These are phyloP conservation scores for Dothidotthia symphoricarpi DNA, from an alignment of 2,329 filamentous ascomycete species.

Conservation along the genomic window DNA sequence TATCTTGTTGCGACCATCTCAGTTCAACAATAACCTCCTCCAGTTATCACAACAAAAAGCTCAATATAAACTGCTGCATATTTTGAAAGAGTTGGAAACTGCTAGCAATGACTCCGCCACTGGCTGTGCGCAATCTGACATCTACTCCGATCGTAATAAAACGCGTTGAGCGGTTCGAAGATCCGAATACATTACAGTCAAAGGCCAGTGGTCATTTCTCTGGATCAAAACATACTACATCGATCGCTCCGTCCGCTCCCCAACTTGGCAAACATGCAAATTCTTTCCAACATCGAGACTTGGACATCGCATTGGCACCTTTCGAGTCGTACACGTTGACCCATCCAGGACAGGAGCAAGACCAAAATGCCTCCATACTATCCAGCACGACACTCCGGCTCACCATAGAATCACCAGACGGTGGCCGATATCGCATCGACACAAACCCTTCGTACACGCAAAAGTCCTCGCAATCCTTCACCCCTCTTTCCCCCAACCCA, in stretches of 20 bases:
- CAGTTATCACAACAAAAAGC: no score
- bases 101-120: conserved; percentile 33
- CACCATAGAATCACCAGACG: conserved; percentile 63
- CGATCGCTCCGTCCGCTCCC: conserved; percentile 39
- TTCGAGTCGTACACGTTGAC: conserved; percentile 66
- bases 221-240: conserved; percentile 21
- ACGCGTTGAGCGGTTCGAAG: conserved; percentile 70
- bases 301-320: conserved; percentile 63
- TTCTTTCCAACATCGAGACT: conserved; percentile 60
- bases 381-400: conserved; percentile 66
- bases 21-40: no score
- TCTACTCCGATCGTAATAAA: conserved; percentile 70
- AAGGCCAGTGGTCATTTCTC: conserved; percentile 36
- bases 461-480: conserved; percentile 39
- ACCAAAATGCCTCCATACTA: not conserved
- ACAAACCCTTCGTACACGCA: conserved; percentile 56
- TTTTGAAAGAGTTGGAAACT: not conserved
- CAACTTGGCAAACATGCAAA: conserved; percentile 56
- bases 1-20: no score
- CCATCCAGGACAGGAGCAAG: conserved; percentile 43
- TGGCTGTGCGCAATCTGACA: conserved; percentile 83
- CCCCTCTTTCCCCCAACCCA: conserved; percentile 41
- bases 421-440: conserved; percentile 69
- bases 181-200: conserved; percentile 45
- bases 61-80: no score